Evolutionary conservation across 1,284 basidiomycete genomes (phyloP), one percentile per base, ranked within the genome.

Genomic region (Puccinia polysora): DNA sequence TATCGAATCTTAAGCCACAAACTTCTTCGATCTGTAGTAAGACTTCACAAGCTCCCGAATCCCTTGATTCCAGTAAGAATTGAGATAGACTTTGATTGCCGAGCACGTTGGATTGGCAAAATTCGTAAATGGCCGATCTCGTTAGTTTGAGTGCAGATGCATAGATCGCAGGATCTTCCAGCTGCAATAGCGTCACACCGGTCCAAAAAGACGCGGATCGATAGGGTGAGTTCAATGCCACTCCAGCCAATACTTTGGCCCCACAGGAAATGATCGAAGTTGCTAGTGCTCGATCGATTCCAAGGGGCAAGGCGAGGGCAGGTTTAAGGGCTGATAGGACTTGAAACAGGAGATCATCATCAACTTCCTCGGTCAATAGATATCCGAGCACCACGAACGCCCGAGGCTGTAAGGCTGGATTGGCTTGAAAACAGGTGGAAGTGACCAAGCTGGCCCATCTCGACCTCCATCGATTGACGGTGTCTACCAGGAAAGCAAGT

Each of bases 381-480:
- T 86, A 84, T 2, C 91, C 90, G 12, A 97, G 85, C 2, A 89
- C 86, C 34, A 90, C 86, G 79, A 95, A 95, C 0, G 91, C 90
- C 20, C 91, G 87, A 55, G 89, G 88, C 79, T 96, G 93, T 32
- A 94, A 86, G n/a, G 89, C 88, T 0, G 91, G 89, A 10, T 91
- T 92, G 73, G 90, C 86, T 79, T 96, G 93, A 83, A 97, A 96
- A 20, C 92, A 91, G 0, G 89, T 91, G 1, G 91, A 87, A 0
- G 90, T 89, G n/a, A 93, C 86, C 67, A 97, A 81, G 67, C 91
- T 88, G 86, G 93, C 91, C 90, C 93, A 91, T 45, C 93, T 84
- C 30, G 93, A 90, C 72, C 89, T 85, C 93, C 94, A 97, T 18
- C 89, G 86, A 78, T 97, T 97, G 49, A 90, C 83, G 12, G 92